Evolutionary conservation across 306 rosid species (phyloP), one percentile per base, ranked within the genome.

Genomic region (Cucurbita pepo): DNA sequence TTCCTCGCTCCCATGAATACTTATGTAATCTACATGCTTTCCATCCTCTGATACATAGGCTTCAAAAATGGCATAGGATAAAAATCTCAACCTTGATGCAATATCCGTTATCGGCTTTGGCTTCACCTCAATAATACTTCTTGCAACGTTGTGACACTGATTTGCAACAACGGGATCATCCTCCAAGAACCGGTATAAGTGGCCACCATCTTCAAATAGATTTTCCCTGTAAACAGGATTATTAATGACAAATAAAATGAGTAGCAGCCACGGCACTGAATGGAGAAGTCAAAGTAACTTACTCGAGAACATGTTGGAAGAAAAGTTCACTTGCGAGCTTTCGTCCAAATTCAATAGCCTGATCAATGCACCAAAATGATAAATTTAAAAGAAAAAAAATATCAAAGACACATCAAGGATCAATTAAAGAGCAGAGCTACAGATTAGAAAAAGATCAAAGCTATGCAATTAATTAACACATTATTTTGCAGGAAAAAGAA

Each of bases 281-380:
- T 25, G 56, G 51, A 77, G 69, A 69, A 67, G 22, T 45, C 60
- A 37, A 47, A 74, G 66, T 36, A 77, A 89, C 97, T 88, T 80
- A 94, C 98, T 84, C 96, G 71, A 84, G 87, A 85, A 94, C 89
- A 77, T 90, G 90, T 58, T 83, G 83, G 77, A 90, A 86, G 79
- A 94, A 90, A 67, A 83, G 81, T 78, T 90, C 81, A 76, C 77
- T 80, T n/a, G 94, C 94, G 75, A 94, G 96, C 84, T 89, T 89
- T 74, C 89, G 91, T 67, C 90, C 98, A 87, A 86, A 90, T 66
- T 87, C 92, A 70, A 89, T 71, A 65, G 95, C 97, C 97, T 90
- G 85, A 71, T 71, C 84, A 70, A 59, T 66, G 79, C 77, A 79
- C 41, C 59, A 4, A 45, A 83, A 80, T 44, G 66, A 80, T 66